Evolutionary conservation across 2,329 filamentous ascomycete species (phyloP), one percentile per base, ranked within the genome.

Genomic region (Aureobasidium sp.): DNA sequence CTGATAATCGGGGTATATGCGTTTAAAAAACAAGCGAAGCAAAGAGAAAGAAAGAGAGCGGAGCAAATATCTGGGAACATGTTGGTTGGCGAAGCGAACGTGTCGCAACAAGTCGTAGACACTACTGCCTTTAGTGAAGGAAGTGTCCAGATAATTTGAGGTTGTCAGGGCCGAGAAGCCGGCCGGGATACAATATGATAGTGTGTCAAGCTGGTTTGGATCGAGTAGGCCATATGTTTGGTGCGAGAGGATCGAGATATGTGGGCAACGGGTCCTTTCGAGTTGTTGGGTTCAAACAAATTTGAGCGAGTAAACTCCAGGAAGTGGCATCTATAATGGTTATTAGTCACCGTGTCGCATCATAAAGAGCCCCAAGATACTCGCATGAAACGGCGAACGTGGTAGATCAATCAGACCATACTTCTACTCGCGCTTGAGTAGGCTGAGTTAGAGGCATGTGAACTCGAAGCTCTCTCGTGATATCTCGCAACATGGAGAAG

Each of bases 401-500:
- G n/a, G 11, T 9, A 29, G 8, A 5, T 15, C 22, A 12, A 27
- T 42, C 11, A 54, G 14, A 42, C 50, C 12, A 31, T 37, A 19
- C 50, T 54, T 8, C 37, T 54, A 15, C 22, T 54, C n/a, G 50
- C 17, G 24, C 50, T 31, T 5, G 22, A 29, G 24, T 19, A 54
- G 5, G 29, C 8, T 3, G 50, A 54, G 22, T 22, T 15, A 5
- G 50, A 54, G 3, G 14, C 22, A 24, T 54, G 50, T 24, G 50
- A 54, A 17, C 50, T 54, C 37, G 14, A 42, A 54, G 50, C 33
- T 22, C 45, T 44, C 17, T 49, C 37, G 3, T 60, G 33, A 24
- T 60, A 60, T 42, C 44, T 31, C 14, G 57, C 44, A 7, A n/a
- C 44, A 33, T 60, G 57, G 5, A 60, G 14, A 45, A 60, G 24